These are phyloP conservation scores for Cercospora beticola DNA, from an alignment of 2,329 filamentous ascomycete genomes.

Conservation along the genomic window DNA sequence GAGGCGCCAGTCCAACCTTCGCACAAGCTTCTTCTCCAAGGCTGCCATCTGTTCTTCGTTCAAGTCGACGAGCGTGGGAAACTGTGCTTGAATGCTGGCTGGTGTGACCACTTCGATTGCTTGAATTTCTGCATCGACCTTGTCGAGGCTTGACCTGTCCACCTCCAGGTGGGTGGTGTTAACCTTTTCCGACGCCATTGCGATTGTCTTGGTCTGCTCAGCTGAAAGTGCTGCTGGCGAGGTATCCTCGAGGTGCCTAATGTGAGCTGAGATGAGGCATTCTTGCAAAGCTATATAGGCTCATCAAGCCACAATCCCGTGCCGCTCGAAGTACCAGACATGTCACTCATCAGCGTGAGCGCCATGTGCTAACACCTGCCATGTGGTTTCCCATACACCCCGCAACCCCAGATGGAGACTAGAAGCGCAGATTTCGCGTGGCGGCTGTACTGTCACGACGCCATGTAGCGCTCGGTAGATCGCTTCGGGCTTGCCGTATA, in stretches of 20 bases:
- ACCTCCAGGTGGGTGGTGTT: not conserved
- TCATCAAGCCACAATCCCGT: not conserved
- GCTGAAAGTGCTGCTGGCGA: not conserved
- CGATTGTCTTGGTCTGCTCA: not conserved
- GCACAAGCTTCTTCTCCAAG: conserved; percentile 32
- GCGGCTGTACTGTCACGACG: not conserved
- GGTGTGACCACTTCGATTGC: conserved; percentile 36
- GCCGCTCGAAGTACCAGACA: not conserved
- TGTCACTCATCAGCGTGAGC: not conserved
- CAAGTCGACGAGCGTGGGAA: conserved; percentile 31
- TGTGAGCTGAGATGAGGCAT: not conserved
- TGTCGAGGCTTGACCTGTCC: conserved; percentile 21
- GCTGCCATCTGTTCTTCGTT: conserved; percentile 25
- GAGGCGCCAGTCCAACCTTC: conserved; percentile 35
- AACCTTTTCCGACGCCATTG: not conserved
- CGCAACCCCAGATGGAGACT: conserved; percentile 4
- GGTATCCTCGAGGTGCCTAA: not conserved
- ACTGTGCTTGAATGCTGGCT: conserved; percentile 34
- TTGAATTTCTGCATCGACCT: conserved; percentile 38
- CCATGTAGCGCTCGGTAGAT: not conserved
- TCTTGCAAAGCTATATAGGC: not conserved
- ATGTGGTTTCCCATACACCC: conserved; percentile 5
- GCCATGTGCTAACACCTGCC: not conserved
- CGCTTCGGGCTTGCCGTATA: not conserved
- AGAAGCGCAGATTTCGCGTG: not conserved